Conservation (phyloP, 495 filamentous ascomycete genomes). For the Penicillium nucicola region DNA sequence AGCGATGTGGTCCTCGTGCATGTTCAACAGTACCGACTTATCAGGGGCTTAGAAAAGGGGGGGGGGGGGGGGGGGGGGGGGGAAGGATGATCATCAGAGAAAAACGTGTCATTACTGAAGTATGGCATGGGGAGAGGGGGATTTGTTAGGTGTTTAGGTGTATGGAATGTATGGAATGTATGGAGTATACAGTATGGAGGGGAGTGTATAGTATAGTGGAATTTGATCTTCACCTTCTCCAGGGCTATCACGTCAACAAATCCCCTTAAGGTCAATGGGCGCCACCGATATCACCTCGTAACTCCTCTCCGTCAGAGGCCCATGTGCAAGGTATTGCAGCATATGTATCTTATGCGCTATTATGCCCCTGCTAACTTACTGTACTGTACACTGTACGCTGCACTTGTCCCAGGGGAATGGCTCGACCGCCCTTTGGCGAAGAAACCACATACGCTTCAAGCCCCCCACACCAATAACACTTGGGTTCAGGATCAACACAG, state of each 20-base stretch:
- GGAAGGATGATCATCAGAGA: no score
- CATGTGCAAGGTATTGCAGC: not conserved
- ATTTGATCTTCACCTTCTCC: conserved; percentile 4
- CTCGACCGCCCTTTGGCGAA: conserved; percentile 15
- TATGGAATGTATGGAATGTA: not conserved
- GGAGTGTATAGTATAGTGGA: no score
- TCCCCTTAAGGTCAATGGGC: conserved; percentile 5
- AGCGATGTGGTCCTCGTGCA: not conserved
- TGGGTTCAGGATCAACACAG: conserved; percentile 20
- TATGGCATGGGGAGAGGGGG: conserved; percentile 6
- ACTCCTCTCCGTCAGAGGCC: not conserved
- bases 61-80: conserved; percentile 10
- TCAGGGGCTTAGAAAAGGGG: conserved; percentile 13
- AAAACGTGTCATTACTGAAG: conserved; percentile 14
- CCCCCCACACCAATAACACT: conserved; percentile 15
- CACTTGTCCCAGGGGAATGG: not conserved
- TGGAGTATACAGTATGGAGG: not conserved
- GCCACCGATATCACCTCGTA: conserved; percentile 3
- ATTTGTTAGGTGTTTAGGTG: not conserved
- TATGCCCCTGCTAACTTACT: no score
- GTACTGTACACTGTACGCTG: not conserved
- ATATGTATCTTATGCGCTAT: no score
- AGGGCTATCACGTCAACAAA: conserved; percentile 8
- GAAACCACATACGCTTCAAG: conserved; percentile 5
- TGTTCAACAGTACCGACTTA: not conserved